Conservation (phyloP, 495 filamentous ascomycete genomes). For the Gamarada debralockiae region DNA sequence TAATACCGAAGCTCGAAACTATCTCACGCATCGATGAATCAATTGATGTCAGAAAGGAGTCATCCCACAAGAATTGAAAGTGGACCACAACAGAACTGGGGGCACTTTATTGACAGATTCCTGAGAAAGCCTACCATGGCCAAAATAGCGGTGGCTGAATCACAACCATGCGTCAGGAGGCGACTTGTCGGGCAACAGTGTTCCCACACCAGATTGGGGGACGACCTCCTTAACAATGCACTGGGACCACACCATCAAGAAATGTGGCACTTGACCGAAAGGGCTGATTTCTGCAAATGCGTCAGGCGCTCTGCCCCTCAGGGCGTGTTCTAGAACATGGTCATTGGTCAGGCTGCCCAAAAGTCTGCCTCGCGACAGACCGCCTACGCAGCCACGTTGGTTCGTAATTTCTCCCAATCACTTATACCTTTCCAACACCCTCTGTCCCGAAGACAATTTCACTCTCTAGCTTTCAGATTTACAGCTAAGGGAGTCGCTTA, state of each 20-base stretch:
- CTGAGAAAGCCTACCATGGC: not conserved
- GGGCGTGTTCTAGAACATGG: not conserved
- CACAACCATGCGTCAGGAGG: not conserved
- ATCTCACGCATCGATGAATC: not conserved
- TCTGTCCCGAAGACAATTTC: not conserved
- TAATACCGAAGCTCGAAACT: not conserved
- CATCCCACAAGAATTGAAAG: conserved; percentile 1
- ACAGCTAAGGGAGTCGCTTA: not conserved
- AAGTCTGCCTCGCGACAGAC: conserved; percentile 5
- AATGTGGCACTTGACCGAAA: not conserved
- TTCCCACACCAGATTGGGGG: too few species aligned
- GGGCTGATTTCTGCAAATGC: not conserved
- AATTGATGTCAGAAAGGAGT: not conserved
- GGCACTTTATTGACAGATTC: conserved; percentile 1
- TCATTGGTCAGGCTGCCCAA: conserved; percentile 1
- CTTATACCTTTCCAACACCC: conserved; percentile 1
- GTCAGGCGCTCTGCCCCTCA: not conserved
- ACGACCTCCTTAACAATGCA: not conserved
- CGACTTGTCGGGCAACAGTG: too few species aligned
- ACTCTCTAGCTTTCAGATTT: not conserved
- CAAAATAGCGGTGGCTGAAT: not conserved
- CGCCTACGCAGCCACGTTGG: not conserved
- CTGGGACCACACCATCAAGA: conserved; percentile 5
- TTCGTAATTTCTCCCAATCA: not conserved
- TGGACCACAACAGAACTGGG: not conserved